Evolutionary conservation across 768 basidiomycete genomes (phyloP), one percentile per base, ranked within the genome.

Genomic region (Russula vinacea): DNA sequence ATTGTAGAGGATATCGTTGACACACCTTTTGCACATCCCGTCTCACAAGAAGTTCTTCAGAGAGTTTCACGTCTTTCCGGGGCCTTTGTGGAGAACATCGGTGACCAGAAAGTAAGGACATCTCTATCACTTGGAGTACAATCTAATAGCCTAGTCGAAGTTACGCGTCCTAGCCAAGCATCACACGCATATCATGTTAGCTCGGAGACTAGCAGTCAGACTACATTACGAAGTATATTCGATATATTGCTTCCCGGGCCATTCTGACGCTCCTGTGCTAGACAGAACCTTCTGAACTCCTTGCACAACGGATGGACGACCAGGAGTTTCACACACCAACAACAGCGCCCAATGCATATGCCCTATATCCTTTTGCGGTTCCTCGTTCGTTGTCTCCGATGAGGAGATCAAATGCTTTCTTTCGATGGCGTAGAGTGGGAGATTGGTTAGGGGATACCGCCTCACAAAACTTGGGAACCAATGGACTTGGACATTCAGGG

Each of bases 1-100:
- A 71, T 76, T 17, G 65, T 74, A 11, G 71, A 72, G 53, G 76
- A 78, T 32, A 73, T 69, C 29, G 71, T 76, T 45, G 73, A 76
- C 60, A 73, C 87, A 16, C 85, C 86, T 11, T 74, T 79, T 5
- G 71, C 75, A 32, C 70, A 69, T 50, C 73, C 76, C n/a, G 69
- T 89, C 45, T 75, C 73, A 0, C 69, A 75, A 11, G 81, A 82
- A 59, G 66, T 84, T n/a, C 68, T 87, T 24, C 83, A 84, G 64
- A 79, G 78, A 32, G 83, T 92, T 64, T 92, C 90, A n/a, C 84
- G 87, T 58, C 62, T 83, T 22, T 79, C 87, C 8, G 84, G 83
- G 50, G 89, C 86, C 5, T 85, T 86, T 67, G 73, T 85, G 5
- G 85, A 89, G 71, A 80, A 79, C 62, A 69, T 78, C 32, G 80